Evolutionary conservation across 371 early-diverging fungal genomes (phyloP).

Genomic region (Phascolomyces articulosus): DNA sequence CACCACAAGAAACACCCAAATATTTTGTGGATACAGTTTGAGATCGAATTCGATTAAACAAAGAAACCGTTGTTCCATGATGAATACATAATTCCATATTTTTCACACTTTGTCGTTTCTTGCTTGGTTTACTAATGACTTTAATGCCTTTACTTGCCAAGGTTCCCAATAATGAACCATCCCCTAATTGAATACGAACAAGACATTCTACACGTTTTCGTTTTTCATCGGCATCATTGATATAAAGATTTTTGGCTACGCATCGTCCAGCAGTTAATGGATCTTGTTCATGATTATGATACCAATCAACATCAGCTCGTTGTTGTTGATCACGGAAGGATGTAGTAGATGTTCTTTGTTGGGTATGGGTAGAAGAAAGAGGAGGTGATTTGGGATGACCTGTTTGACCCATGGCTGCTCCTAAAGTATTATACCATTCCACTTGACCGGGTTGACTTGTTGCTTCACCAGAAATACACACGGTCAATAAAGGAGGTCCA

Average conservation of each 20-base stretch:
- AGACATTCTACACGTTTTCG: constrained; percentile 71
- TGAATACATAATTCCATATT: constrained; percentile 84
- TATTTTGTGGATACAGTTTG: constrained; percentile 88
- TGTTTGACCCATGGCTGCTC: constrained; percentile 34
- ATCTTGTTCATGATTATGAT: constrained; percentile 22
- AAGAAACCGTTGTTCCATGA: constrained; percentile 79
- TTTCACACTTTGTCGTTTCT: constrained; percentile 77
- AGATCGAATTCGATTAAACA: constrained; percentile 86
- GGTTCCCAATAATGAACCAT: constrained; percentile 58
- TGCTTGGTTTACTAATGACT: constrained; percentile 81
- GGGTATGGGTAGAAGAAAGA: not conserved
- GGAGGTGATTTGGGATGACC: constrained; percentile 15
- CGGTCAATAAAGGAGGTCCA: constrained; percentile 39
- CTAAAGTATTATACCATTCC: constrained; percentile 45
- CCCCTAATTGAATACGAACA: constrained; percentile 63
- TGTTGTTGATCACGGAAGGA: not conserved
- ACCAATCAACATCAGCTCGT: constrained; percentile 20
- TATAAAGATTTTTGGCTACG: constrained; percentile 75
- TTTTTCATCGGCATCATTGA: constrained; percentile 77
- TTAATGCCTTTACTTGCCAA: constrained; percentile 74
- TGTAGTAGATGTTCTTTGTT: not conserved
- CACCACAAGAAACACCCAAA: constrained; percentile 62
- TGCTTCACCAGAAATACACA: constrained; percentile 51
- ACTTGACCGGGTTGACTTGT: constrained; percentile 43
- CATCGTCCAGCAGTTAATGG: constrained; percentile 55